Evolutionary conservation across 192 early-diverging fungal species (phyloP).

Genomic region (Chytriomyces hyalinus): DNA sequence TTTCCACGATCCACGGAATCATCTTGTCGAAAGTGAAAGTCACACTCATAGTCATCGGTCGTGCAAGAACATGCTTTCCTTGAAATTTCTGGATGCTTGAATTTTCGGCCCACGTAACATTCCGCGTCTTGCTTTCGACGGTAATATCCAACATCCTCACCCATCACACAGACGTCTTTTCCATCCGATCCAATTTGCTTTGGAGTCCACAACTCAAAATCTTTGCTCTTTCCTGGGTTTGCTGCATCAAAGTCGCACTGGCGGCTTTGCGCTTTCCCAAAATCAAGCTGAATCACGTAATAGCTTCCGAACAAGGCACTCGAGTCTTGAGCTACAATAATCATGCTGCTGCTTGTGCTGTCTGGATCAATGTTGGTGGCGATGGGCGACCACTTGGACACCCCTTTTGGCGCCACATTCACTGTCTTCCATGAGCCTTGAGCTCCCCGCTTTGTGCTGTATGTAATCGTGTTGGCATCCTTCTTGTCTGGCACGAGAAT

Average conservation of each 20-base stretch:
- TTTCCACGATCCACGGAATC: constrained; percentile 40
- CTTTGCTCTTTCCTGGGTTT: constrained; percentile 55
- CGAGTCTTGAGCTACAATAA: constrained; percentile 56
- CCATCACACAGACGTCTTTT: constrained; percentile 79
- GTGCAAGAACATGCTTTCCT: constrained; percentile 73
- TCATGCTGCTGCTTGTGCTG: constrained; percentile 74
- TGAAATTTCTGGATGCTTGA: constrained; percentile 62
- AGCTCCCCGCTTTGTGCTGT: constrained; percentile 77
- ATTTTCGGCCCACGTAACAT: constrained; percentile 74
- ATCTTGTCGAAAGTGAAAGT: constrained; percentile 76
- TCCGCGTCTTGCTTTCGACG: constrained; percentile 77
- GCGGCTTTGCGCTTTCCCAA: constrained; percentile 61
- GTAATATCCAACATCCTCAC: constrained; percentile 71
- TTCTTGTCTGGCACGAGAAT: constrained; percentile 68
- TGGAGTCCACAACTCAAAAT: constrained; percentile 80
- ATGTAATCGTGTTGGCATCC: constrained; percentile 63
- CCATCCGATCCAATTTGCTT: constrained; percentile 24
- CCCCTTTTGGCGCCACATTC: constrained; percentile 46
- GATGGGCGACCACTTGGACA: constrained; percentile 48
- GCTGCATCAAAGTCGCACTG: constrained; percentile 68
- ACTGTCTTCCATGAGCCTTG: constrained; percentile 63
- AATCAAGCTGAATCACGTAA: constrained; percentile 74
- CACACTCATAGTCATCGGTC: constrained; percentile 90
- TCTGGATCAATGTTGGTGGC: constrained; percentile 80
- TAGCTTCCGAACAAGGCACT: constrained; percentile 28